phyloP scores from a whole-genome alignment of 169 alveolate genomes.

The Plasmodium yoelii region DNA sequence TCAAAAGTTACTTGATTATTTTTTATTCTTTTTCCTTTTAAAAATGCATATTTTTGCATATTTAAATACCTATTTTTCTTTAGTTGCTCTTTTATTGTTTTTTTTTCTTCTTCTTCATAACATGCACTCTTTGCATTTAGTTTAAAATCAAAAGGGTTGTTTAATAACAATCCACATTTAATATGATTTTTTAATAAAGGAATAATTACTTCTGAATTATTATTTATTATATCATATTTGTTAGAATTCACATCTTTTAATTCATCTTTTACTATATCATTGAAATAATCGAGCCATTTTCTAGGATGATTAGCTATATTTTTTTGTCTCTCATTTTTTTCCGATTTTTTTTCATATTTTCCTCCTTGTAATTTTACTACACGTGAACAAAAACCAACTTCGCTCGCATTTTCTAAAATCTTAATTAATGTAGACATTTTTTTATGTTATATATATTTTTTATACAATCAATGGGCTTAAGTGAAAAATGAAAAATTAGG shows the following conservation, averaged over 20 bases:
- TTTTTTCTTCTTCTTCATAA: not conserved
- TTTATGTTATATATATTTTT: not conserved
- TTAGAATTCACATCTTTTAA: conserved; percentile 11
- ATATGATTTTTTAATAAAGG: conserved; percentile 7
- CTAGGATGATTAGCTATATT: not conserved
- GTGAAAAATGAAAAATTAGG: too few relatives aligned
- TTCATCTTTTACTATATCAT: conserved; percentile 53
- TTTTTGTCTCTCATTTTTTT: conserved; percentile 3
- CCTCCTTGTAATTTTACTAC: conserved; percentile 33
- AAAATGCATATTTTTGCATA: not conserved
- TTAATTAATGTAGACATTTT: conserved; percentile 39
- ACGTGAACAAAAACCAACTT: conserved; percentile 50
- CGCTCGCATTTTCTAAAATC: conserved; percentile 36
- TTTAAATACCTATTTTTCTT: not conserved
- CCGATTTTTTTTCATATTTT: not conserved
- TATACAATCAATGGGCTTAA: not conserved
- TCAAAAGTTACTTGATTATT: conserved; percentile 28
- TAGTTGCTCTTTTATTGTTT: not conserved
- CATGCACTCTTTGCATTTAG: not conserved
- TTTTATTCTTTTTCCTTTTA: too few relatives aligned
- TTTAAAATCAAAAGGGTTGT: conserved; percentile 61
- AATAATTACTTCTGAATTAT: conserved; percentile 29
- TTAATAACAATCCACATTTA: conserved; percentile 8
- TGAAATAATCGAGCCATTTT: conserved; percentile 53
- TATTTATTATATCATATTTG: conserved; percentile 31